Percentiles rank a stretch among this genome's conserved stretches.
Conservation (phyloP, 176 grass and related monocot genomes). For the Avena atlantica region DNA sequence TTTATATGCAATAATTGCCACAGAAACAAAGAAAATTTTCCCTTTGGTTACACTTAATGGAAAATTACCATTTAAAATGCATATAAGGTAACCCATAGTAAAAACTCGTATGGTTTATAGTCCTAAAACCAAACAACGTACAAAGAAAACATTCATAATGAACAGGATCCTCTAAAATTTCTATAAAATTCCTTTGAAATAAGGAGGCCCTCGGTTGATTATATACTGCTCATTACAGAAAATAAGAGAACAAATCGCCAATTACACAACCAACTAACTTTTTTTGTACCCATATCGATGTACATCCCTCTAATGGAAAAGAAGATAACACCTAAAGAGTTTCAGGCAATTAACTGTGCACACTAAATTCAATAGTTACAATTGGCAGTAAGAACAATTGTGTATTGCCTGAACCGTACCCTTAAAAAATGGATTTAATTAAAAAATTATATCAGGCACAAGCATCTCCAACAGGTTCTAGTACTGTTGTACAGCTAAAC, state of each 20-base stretch:
- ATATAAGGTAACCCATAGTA: too few species aligned
- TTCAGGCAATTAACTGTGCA: background rate
- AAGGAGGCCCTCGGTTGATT: too few species aligned
- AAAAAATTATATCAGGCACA: background rate
- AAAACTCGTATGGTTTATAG: too few species aligned
- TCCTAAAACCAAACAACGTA: too few species aligned
- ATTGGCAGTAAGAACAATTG: background rate
- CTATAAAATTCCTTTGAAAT: too few species aligned
- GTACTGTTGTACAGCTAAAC: background rate
- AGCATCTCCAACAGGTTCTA: background rate
- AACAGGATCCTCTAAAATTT: too few species aligned
- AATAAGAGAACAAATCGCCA: background rate
- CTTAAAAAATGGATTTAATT: background rate
- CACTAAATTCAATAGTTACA: background rate
- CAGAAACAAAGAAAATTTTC: too few species aligned
- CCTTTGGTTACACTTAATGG: too few species aligned
- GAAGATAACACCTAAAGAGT: too few species aligned
- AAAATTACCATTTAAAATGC: too few species aligned
- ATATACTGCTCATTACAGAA: background rate
- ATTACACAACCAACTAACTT: background rate
- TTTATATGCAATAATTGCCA: too few species aligned
- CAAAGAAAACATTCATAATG: too few species aligned
- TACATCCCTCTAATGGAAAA: background rate
- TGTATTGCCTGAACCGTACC: background rate
- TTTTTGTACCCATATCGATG: background rate